phyloP scores from a whole-genome alignment of 139 green algal genomes.

The Chlorella vulgaris region DNA sequence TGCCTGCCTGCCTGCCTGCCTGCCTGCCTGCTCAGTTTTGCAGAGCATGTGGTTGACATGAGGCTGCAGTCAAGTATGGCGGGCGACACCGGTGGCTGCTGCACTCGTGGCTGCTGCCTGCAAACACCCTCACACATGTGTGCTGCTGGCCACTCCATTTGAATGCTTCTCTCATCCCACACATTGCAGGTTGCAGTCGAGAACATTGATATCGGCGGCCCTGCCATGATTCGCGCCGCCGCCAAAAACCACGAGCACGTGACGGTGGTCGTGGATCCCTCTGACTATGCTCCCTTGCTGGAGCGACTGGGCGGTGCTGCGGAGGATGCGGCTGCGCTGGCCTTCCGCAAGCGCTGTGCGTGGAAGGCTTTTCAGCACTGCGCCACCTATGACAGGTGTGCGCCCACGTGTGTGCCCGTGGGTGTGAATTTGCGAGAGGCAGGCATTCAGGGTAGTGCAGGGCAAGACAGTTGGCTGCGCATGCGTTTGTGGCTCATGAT shows the following conservation, averaged over 20 bases:
- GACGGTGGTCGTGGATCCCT: conserved; percentile 58
- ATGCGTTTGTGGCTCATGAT: not conserved
- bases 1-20: no score
- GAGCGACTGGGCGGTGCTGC: conserved; percentile 47
- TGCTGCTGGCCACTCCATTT: no score
- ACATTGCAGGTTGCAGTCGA: conserved; percentile 84
- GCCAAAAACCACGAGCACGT: conserved; percentile 92
- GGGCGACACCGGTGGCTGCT: no score
- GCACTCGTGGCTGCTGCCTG: no score
- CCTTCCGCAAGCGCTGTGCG: conserved; percentile 81
- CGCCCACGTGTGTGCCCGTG: not conserved
- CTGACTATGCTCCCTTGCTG: conserved; percentile 77
- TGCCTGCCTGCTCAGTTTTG: no score
- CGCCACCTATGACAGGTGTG: conserved; percentile 86
- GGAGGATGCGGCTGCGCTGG: conserved; percentile 6
- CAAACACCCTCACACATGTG: no score
- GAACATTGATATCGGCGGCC: conserved; percentile 99
- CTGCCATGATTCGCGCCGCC: conserved; percentile 96
- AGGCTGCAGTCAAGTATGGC: no score
- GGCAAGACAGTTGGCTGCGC: not conserved
- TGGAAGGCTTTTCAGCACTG: conserved; percentile 99
- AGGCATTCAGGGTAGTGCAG: not conserved
- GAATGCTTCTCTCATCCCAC: no score
- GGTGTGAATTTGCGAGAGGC: no score
- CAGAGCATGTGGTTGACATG: no score